Percentiles rank a stretch among this genome's conserved stretches.
These are phyloP conservation scores for Tricholoma matsutake DNA, from an alignment of 768 basidiomycete genomes.

Conservation along the genomic window DNA sequence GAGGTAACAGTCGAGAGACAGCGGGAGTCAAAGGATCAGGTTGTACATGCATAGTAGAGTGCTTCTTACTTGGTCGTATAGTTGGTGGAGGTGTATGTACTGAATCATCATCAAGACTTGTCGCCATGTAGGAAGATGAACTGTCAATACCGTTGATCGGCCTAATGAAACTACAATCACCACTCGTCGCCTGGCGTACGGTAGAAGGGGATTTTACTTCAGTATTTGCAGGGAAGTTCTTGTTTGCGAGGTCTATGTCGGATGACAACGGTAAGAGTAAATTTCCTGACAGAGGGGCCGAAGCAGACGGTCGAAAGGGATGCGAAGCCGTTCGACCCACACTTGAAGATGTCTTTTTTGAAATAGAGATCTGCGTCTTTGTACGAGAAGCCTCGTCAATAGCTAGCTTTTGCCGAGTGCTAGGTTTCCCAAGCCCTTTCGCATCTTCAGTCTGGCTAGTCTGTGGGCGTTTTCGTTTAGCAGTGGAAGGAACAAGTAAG, in stretches of 20 bases:
- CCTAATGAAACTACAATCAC: not conserved
- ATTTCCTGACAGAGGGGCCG: constrained; percentile 5
- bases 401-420: constrained; percentile 10
- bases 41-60: not conserved
- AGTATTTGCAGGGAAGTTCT: not conserved
- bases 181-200: not conserved
- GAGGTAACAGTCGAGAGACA: not conserved
- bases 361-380: not conserved
- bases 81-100: constrained; percentile 5
- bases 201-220: not conserved
- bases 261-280: not conserved
- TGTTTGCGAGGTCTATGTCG: not conserved
- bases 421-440: constrained; percentile 6
- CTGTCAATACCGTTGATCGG: not conserved
- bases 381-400: not conserved
- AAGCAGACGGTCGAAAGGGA: not conserved
- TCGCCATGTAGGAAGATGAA: not conserved
- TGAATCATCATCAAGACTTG: not conserved
- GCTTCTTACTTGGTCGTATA: not conserved
- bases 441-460: constrained; percentile 7
- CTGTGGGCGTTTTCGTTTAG: constrained; percentile 15
- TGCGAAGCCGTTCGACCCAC: constrained; percentile 2
- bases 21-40: not conserved
- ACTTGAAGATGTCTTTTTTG: not conserved
- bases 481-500: not conserved